Percentiles rank a stretch among this genome's conserved stretches.
Evolutionary conservation across 169 alveolate genomes (phyloP).

Genomic region (Cryptosporidium baileyi): DNA sequence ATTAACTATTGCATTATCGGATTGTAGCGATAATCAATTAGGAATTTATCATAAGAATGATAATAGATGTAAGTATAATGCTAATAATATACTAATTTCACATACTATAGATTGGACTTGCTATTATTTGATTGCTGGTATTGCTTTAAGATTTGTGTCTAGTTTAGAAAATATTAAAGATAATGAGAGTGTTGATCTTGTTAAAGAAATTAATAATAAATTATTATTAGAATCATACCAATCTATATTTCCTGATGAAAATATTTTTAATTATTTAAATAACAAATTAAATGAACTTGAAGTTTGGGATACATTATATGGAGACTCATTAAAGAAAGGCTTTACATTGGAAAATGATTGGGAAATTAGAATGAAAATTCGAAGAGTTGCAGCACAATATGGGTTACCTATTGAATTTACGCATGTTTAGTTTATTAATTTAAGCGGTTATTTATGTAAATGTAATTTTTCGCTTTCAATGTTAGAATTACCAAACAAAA

Average conservation of each 20-base stretch:
- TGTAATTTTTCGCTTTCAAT: no score
- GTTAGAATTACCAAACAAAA: no score
- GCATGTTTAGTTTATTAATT: background rate
- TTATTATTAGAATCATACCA: background rate
- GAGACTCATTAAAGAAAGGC: conserved; percentile 27
- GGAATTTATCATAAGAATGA: conserved; percentile 46
- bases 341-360: conserved; percentile 53
- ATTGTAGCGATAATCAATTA: conserved; percentile 21
- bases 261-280: conserved; percentile 20
- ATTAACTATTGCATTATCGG: conserved; percentile 49
- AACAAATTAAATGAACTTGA: conserved; percentile 42
- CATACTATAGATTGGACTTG: conserved; percentile 63
- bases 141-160: conserved; percentile 24
- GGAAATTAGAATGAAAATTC: conserved; percentile 64
- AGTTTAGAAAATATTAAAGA: background rate
- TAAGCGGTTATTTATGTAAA: no score
- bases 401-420: conserved; percentile 30
- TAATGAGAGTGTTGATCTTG: background rate
- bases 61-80: conserved; percentile 26
- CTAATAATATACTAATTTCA: conserved; percentile 23
- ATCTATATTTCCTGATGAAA: conserved; percentile 36
- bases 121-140: conserved; percentile 49
- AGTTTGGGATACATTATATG: conserved; percentile 64
- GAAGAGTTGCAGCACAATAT: conserved; percentile 41
- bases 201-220: background rate